A percentile compares a stretch with the other conserved stretches of the same genome.
These are phyloP conservation scores for Trichoderma afroharzianum DNA, from an alignment of 2,329 filamentous ascomycete genomes.

Conservation along the genomic window DNA sequence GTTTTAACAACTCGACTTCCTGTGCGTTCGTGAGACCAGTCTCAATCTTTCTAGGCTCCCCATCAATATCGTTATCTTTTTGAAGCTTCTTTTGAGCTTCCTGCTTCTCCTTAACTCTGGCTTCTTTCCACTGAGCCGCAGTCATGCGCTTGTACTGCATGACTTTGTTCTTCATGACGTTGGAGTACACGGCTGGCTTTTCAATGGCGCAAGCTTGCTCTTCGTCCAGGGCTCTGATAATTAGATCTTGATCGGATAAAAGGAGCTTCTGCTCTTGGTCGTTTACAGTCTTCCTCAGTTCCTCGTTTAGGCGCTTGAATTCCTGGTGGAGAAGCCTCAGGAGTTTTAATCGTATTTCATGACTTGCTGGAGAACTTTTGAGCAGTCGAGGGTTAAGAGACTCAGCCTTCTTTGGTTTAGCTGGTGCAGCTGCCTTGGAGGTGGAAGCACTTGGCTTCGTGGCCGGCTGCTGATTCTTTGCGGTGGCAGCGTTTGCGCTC, in stretches of 20 bases:
- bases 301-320: conserved; percentile 63
- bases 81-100: conserved; percentile 29
- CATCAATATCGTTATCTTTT: conserved; percentile 31
- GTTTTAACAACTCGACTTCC: conserved; percentile 62
- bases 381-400: conserved; percentile 65
- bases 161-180: conserved; percentile 79
- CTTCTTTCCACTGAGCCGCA: conserved; percentile 65
- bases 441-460: not conserved
- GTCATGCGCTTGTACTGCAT: conserved; percentile 73
- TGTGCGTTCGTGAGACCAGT: conserved; percentile 67
- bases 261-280: conserved; percentile 49
- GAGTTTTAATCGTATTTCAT: conserved; percentile 53
- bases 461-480: conserved; percentile 15
- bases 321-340: conserved; percentile 63
- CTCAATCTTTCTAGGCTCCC: conserved; percentile 50
- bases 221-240: conserved; percentile 67
- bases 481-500: not conserved
- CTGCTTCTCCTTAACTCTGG: conserved; percentile 44
- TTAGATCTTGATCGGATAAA: conserved; percentile 62
- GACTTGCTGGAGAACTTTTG: conserved; percentile 52
- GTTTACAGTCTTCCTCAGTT: conserved; percentile 50
- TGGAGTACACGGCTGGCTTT: conserved; percentile 70
- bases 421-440: conserved; percentile 19
- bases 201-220: conserved; percentile 72
- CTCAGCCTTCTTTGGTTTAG: conserved; percentile 40